These are phyloP conservation scores for Salix arbutifolia DNA, from an alignment of 345 rosid species.

Conservation along the genomic window DNA sequence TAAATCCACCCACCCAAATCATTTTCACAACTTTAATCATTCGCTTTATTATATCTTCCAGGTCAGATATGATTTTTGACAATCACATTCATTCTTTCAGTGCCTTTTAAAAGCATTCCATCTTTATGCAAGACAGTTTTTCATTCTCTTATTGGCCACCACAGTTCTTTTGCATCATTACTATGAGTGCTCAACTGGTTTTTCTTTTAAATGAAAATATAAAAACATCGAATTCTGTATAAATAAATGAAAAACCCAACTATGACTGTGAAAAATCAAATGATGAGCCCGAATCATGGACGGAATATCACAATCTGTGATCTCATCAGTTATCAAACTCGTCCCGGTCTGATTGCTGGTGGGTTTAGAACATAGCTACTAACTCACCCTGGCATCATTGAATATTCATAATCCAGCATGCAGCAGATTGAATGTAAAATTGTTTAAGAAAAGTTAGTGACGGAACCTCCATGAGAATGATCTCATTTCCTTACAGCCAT, in stretches of 20 bases:
- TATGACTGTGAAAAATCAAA: too few species aligned
- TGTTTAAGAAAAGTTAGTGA: background rate
- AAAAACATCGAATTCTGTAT: too few species aligned
- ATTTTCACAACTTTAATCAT: background rate
- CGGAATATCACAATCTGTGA: too few species aligned
- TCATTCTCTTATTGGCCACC: background rate
- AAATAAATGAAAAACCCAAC: too few species aligned
- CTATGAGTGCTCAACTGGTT: background rate
- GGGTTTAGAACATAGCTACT: too few species aligned
- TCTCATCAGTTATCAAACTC: too few species aligned
- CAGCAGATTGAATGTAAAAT: background rate
- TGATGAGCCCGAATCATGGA: too few species aligned
- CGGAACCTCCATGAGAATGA: background rate
- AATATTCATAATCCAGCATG: background rate
- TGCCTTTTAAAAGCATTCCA: background rate
- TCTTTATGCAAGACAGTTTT: background rate
- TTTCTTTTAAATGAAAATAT: background rate
- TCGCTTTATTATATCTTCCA: slow-evolving; percentile 1
- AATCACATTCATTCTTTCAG: background rate
- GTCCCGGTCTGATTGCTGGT: too few species aligned
- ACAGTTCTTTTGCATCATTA: background rate
- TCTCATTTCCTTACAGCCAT: background rate
- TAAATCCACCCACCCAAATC: background rate
- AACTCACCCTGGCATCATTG: too few species aligned
- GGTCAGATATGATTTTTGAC: background rate